Evolutionary conservation across 1,139 yeast species (phyloP).

Genomic region (Lodderomyces pseudojiufengensis): DNA sequence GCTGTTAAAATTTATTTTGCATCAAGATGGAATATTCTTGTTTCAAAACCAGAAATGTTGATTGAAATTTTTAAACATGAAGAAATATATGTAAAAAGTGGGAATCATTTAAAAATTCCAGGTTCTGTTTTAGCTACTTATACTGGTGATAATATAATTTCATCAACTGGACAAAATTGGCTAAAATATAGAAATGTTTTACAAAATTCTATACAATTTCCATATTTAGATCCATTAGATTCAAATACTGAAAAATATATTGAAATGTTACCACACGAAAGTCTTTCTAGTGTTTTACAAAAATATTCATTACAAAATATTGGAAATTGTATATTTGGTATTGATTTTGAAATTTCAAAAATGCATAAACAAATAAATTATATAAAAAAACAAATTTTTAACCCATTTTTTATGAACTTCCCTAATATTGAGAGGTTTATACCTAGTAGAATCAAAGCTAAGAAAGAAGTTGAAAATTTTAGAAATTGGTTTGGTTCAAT

Average conservation of each 20-base stretch:
- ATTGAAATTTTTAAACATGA: constrained; percentile 48
- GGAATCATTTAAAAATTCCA: constrained; percentile 59
- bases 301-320: constrained; percentile 48
- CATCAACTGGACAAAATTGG: constrained; percentile 60
- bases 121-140: constrained; percentile 52
- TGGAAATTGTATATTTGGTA: constrained; percentile 49
- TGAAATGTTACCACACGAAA: constrained; percentile 12
- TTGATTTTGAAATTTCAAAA: constrained; percentile 32
- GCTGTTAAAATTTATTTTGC: constrained; percentile 62
- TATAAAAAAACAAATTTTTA: constrained; percentile 53
- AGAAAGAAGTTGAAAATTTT: constrained; percentile 41
- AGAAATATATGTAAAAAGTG: constrained; percentile 52
- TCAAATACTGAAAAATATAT: constrained; percentile 30
- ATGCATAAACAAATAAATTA: constrained; percentile 39
- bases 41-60: constrained; percentile 47
- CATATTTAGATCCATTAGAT: constrained; percentile 33
- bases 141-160: constrained; percentile 61
- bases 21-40: constrained; percentile 59
- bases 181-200: constrained; percentile 43
- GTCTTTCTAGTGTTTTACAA: constrained; percentile 28
- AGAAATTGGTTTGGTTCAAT: constrained; percentile 30
- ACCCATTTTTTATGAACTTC: constrained; percentile 53
- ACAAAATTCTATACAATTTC: constrained; percentile 51
- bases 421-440: constrained; percentile 50
- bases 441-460: constrained; percentile 45